phyloP scores from a whole-genome alignment of 106 monocot species.

The Dactylorhiza incarnata region DNA sequence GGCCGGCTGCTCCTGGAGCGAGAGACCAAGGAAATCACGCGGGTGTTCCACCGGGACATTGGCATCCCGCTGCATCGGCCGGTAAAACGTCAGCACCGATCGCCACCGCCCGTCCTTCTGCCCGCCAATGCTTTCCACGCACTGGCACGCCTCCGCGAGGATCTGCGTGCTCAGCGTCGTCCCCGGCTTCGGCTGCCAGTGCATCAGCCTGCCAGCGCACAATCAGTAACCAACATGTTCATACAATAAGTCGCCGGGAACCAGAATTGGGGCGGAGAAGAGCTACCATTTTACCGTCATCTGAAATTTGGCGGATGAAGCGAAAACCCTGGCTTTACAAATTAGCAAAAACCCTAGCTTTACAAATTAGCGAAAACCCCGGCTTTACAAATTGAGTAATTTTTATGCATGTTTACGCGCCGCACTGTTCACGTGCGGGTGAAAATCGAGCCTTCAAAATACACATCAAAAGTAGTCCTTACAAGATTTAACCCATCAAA shows the following conservation, averaged over 20 bases:
- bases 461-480: too few relatives aligned
- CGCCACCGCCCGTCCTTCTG: conserved; percentile 74
- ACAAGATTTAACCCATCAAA: too few relatives aligned
- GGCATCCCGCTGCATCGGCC: conserved; percentile 50
- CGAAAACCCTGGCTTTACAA: background rate
- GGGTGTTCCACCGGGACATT: conserved; percentile 17
- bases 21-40: conserved; percentile 65
- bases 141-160: conserved; percentile 63
- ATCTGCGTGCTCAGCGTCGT: conserved; percentile 77
- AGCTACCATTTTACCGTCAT: conserved; percentile 10
- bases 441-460: too few relatives aligned
- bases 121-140: conserved; percentile 56
- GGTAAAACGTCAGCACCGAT: conserved; percentile 71
- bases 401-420: too few relatives aligned
- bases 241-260: background rate
- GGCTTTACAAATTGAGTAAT: too few relatives aligned
- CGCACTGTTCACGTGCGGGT: too few relatives aligned
- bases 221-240: background rate
- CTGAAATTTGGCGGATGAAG: background rate
- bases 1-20: conserved; percentile 59
- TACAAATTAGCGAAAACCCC: too few relatives aligned
- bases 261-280: too few relatives aligned
- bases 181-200: conserved; percentile 92
- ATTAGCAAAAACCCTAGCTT: too few relatives aligned
- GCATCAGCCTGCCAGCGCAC: conserved; percentile 54